A percentile compares a stretch with the other conserved stretches of the same genome.
Conservation (phyloP, 2,329 filamentous ascomycete genomes). For the Claviceps fusiformis region DNA sequence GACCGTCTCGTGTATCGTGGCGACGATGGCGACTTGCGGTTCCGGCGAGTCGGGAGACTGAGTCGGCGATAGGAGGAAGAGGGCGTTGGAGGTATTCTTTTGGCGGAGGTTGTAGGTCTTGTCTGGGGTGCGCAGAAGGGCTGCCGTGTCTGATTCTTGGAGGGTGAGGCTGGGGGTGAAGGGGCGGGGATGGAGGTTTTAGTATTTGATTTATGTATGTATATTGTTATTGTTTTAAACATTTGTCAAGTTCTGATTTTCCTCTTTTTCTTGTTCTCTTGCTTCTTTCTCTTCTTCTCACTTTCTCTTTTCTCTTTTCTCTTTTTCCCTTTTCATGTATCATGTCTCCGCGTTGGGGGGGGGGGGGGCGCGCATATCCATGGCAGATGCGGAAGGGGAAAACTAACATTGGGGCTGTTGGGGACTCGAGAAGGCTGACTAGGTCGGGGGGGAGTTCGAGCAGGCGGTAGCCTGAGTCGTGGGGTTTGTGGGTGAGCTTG, state of each 20-base stretch:
- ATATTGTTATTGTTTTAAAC: not conserved
- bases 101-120: slow-evolving; percentile 47
- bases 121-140: slow-evolving; percentile 36
- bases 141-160: slow-evolving; percentile 33
- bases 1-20: slow-evolving; percentile 48
- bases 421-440: slow-evolving; percentile 39
- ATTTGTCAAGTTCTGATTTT: too few relatives aligned
- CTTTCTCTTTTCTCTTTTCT: not conserved
- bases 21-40: slow-evolving; percentile 32
- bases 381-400: slow-evolving; percentile 4
- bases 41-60: slow-evolving; percentile 11
- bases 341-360: too few relatives aligned
- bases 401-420: slow-evolving; percentile 38
- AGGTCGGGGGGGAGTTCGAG: slow-evolving; percentile 49
- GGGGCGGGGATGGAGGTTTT: too few relatives aligned
- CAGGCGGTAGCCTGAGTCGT: slow-evolving; percentile 41
- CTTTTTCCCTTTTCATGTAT: not conserved
- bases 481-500: slow-evolving; percentile 34
- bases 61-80: slow-evolving; percentile 37
- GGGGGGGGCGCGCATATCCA: not conserved
- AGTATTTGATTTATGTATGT: too few relatives aligned
- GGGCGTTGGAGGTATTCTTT: slow-evolving; percentile 55
- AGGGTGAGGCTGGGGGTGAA: slow-evolving; percentile 28
- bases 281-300: too few relatives aligned
- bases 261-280: too few relatives aligned